These are phyloP conservation scores for Setaria italica DNA, from an alignment of 202 grass and related monocot genomes.

Conservation along the genomic window DNA sequence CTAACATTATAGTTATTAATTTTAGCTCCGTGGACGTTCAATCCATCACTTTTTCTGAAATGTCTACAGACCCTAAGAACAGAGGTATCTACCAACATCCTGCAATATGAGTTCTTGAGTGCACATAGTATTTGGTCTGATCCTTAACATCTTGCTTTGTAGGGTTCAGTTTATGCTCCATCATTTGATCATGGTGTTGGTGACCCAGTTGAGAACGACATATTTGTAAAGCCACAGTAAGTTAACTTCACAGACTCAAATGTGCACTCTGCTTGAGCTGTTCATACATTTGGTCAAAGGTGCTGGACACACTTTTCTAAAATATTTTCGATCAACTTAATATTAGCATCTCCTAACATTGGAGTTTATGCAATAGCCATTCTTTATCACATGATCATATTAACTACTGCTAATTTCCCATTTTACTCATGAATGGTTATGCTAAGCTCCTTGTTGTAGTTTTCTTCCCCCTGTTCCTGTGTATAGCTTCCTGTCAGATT, in stretches of 20 bases:
- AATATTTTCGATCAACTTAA: conserved; percentile 26
- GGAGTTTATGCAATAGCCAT: not conserved
- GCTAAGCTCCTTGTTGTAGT: not conserved
- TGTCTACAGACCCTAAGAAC: conserved; percentile 70
- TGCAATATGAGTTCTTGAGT: conserved; percentile 15
- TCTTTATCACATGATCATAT: not conserved
- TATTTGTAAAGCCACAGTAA: conserved; percentile 80
- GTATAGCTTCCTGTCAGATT: conserved; percentile 16
- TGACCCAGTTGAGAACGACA: conserved; percentile 86
- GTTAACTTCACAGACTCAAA: conserved; percentile 38
- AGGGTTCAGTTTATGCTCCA: conserved; percentile 89
- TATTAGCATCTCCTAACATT: conserved; percentile 1
- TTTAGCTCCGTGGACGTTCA: conserved; percentile 89
- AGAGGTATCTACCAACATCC: conserved; percentile 60
- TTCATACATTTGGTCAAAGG: not conserved
- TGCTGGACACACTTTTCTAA: not conserved
- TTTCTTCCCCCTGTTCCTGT: not conserved
- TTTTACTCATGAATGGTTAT: conserved; percentile 5
- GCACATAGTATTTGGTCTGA: conserved; percentile 24
- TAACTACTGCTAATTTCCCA: not conserved
- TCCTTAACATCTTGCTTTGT: conserved; percentile 43
- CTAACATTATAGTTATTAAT: conserved; percentile 47
- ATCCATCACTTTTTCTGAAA: conserved; percentile 72
- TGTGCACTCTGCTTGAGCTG: not conserved
- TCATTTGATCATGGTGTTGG: conserved; percentile 98